Percentiles rank a stretch among this genome's conserved stretches.
Conservation (phyloP, 2,329 filamentous ascomycete genomes). For the Paraphoma sp. region DNA sequence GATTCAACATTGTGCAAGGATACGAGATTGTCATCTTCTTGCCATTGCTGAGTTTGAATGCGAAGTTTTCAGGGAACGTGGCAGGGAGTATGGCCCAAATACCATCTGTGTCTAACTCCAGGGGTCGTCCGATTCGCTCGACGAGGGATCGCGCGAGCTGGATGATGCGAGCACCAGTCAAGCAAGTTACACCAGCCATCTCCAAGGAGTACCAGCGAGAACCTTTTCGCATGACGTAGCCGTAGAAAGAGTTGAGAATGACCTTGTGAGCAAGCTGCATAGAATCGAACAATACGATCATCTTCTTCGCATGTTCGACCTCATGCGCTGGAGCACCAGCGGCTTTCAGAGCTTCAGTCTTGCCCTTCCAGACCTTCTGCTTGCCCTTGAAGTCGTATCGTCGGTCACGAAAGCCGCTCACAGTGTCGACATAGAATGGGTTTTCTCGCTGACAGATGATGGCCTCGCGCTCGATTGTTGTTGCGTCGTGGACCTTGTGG, state of each 20-base stretch:
- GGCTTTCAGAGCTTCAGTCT: slow-evolving; percentile 84
- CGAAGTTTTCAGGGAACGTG: slow-evolving; percentile 95
- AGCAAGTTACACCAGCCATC: slow-evolving; percentile 97
- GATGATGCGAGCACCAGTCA: slow-evolving; percentile 96
- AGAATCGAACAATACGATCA: slow-evolving; percentile 96
- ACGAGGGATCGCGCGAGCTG: slow-evolving; percentile 94
- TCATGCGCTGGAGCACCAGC: slow-evolving; percentile 78
- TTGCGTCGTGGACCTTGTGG: slow-evolving; percentile 97
- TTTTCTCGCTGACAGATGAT: slow-evolving; percentile 99
- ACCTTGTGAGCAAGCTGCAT: slow-evolving; percentile 97
- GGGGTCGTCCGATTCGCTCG: slow-evolving; percentile 87
- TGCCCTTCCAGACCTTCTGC: slow-evolving; percentile 98
- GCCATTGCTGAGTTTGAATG: slow-evolving; percentile 91
- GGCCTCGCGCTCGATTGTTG: slow-evolving; percentile 89
- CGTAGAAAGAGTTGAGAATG: slow-evolving; percentile 98
- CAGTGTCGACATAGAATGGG: slow-evolving; percentile 97
- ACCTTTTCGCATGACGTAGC: slow-evolving; percentile 98
- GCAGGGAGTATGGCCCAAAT: slow-evolving; percentile 99
- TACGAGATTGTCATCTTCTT: slow-evolving; percentile 98
- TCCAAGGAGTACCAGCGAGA: slow-evolving; percentile 99
- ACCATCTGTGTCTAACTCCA: slow-evolving; percentile 97
- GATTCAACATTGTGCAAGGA: slow-evolving; percentile 98
- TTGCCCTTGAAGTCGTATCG: slow-evolving; percentile 98
- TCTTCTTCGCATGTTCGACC: slow-evolving; percentile 95
- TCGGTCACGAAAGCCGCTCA: slow-evolving; percentile 93